Evolutionary conservation across 441 rosid species (phyloP).

Genomic region (Metrosideros polymorpha): DNA sequence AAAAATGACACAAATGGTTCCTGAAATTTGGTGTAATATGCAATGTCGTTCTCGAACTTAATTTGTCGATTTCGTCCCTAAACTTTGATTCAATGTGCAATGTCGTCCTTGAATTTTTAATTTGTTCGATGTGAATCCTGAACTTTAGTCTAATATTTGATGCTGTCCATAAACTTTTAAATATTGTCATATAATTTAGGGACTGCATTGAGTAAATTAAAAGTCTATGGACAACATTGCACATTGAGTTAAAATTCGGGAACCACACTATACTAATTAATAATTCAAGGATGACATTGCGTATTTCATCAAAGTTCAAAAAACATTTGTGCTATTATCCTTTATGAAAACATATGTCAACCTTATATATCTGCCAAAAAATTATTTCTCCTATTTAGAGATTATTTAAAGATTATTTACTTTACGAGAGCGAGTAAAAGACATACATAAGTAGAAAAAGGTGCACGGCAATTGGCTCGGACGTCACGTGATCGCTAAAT

Average conservation of each 20-base stretch:
- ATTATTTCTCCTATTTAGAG: fast-evolving
- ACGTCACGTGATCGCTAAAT: neutral
- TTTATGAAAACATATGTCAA: neutral
- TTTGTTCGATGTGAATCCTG: fast-evolving
- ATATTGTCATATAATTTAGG: neutral
- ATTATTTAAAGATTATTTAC: neutral
- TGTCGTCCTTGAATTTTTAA: neutral
- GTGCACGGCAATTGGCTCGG: fast-evolving
- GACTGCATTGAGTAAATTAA: fast-evolving
- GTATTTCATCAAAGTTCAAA: fast-evolving
- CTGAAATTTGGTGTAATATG: no score
- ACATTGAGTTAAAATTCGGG: fast-evolving
- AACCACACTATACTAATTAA: fast-evolving
- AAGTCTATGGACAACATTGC: fast-evolving
- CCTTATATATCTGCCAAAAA: neutral
- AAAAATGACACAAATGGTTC: no score
- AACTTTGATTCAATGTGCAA: no score
- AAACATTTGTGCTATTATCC: fast-evolving
- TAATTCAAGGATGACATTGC: fast-evolving
- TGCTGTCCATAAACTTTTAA: fast-evolving
- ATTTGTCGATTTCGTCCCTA: no score
- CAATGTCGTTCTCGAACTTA: no score
- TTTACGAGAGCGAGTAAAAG: fast-evolving
- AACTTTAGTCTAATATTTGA: fast-evolving
- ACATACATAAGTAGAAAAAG: fast-evolving